Evolutionary conservation across 148 eudicot species (phyloP).

Genomic region (Vaccinium vitisidaea): DNA sequence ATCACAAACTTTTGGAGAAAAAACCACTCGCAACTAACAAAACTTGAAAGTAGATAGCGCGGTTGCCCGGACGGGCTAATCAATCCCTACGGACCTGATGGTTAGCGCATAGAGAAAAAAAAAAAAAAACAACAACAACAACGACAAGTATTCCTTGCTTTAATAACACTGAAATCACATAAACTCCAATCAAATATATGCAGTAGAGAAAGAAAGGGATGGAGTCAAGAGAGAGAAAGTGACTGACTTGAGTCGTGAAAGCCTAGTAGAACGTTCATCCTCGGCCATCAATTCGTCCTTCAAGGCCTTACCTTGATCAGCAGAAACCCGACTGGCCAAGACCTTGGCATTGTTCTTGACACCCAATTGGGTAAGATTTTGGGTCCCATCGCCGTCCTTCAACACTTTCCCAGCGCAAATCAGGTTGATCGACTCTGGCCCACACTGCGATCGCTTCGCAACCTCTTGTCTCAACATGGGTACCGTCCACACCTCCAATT

Average conservation of each 20-base stretch:
- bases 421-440: constrained; percentile 43
- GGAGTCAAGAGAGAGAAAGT: not conserved
- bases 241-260: constrained; percentile 65
- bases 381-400: constrained; percentile 45
- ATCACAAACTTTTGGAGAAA: no score
- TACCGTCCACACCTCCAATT: constrained; percentile 64
- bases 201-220: not conserved
- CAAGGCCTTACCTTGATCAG: constrained; percentile 42
- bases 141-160: not conserved
- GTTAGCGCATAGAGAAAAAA: not conserved
- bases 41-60: no score
- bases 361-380: constrained; percentile 56
- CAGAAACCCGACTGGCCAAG: constrained; percentile 46
- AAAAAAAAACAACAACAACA: not conserved
- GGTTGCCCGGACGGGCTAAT: no score
- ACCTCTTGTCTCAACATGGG: constrained; percentile 58
- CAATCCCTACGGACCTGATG: no score
- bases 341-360: constrained; percentile 65
- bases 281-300: constrained; percentile 57
- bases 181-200: no score
- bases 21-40: no score
- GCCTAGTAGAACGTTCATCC: constrained; percentile 58
- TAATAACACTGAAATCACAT: not conserved
- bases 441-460: constrained; percentile 41
- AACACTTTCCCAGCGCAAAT: constrained; percentile 75